These are phyloP conservation scores for Cladosporium sp. DNA, from an alignment of 2,329 filamentous ascomycete genomes.

Conservation along the genomic window DNA sequence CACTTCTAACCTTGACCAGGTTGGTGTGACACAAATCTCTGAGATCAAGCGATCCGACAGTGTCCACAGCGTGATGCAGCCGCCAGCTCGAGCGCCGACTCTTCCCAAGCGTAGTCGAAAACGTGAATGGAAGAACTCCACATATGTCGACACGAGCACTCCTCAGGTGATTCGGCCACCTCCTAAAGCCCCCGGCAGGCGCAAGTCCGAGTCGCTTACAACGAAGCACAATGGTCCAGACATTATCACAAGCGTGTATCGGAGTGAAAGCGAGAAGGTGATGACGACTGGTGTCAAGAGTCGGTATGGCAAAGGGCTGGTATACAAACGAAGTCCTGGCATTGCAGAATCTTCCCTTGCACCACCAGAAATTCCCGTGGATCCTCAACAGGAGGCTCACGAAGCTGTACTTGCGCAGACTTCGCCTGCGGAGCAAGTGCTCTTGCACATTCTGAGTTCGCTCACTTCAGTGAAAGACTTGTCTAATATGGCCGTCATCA, in stretches of 20 bases:
- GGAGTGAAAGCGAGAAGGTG: slow-evolving; percentile 7
- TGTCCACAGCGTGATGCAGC: slow-evolving; percentile 28
- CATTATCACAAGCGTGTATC: not conserved
- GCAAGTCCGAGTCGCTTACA: slow-evolving; percentile 1
- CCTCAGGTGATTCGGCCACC: slow-evolving; percentile 4
- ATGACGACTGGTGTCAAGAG: not conserved
- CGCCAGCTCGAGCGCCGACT: slow-evolving; percentile 30
- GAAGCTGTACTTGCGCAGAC: not conserved
- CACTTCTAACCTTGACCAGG: not conserved
- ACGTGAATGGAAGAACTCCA: slow-evolving; percentile 29
- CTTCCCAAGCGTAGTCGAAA: slow-evolving; percentile 42
- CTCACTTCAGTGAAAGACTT: slow-evolving; percentile 51
- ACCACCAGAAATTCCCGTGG: not conserved
- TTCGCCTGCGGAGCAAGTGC: slow-evolving; percentile 43
- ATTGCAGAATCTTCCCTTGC: not conserved
- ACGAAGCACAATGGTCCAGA: not conserved
- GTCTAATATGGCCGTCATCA: slow-evolving; percentile 51
- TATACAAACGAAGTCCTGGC: slow-evolving; percentile 1
- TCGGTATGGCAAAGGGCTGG: not conserved
- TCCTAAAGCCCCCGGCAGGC: slow-evolving; percentile 8
- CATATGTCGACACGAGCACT: not conserved
- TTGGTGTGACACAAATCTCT: not conserved
- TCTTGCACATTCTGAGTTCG: slow-evolving; percentile 48
- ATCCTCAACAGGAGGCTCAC: not conserved
- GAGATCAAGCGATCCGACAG: slow-evolving; percentile 17